Evolutionary conservation across 306 rosid species (phyloP).

Genomic region (Medicago arabica): DNA sequence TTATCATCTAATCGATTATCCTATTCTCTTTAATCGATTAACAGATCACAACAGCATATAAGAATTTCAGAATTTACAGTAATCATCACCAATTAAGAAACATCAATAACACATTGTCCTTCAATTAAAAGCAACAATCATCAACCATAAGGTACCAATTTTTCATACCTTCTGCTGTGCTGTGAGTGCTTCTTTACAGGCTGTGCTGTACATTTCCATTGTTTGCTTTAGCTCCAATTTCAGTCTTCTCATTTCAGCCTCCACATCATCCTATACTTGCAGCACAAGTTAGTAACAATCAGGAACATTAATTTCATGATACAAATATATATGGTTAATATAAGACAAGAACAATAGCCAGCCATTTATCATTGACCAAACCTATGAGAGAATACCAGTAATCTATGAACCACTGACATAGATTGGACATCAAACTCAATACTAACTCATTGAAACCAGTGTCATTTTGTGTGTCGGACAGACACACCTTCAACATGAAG

Average conservation of each 20-base stretch:
- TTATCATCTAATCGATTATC: background rate
- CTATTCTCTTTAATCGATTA: background rate
- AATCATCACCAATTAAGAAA: too few species aligned
- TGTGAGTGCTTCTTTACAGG: conserved; percentile 92
- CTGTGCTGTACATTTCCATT: conserved; percentile 96
- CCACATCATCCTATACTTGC: conserved; percentile 81
- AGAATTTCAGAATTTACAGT: background rate
- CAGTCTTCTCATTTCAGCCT: conserved; percentile 90
- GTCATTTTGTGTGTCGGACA: background rate
- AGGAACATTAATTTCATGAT: background rate
- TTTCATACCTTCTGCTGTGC: conserved; percentile 78
- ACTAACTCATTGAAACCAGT: too few species aligned
- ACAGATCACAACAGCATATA: background rate
- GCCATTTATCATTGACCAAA: too few species aligned
- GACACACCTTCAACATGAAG: too few species aligned
- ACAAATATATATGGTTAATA: too few species aligned
- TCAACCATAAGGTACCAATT: background rate
- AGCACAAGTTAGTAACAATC: conserved; percentile 14
- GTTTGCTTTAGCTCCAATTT: conserved; percentile 94
- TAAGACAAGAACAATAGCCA: too few species aligned
- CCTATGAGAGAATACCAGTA: background rate
- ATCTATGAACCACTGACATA: background rate
- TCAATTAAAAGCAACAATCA: background rate
- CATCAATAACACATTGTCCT: too few species aligned
- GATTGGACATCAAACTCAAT: too few species aligned